A percentile compares a stretch with the other conserved stretches of the same genome.
phyloP scores from a whole-genome alignment of 371 early-diverging fungal species.

The Basidiobolus meristosporus region DNA sequence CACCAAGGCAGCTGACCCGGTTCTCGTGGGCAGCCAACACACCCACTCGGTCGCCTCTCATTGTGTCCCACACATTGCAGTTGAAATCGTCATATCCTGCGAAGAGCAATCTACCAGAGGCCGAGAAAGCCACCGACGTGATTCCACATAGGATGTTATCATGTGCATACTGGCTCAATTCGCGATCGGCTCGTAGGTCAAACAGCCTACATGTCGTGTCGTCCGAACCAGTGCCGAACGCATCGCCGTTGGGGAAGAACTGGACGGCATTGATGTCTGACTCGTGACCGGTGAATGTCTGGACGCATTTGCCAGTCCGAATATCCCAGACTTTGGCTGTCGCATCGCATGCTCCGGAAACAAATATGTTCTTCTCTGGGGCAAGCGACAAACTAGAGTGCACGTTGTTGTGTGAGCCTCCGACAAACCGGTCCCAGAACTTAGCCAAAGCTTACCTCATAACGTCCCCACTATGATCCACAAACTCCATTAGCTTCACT shows the following conservation, averaged over 20 bases:
- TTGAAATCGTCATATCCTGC: slow-evolving; percentile 96
- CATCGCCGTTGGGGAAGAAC: no score
- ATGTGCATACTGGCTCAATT: slow-evolving; percentile 85
- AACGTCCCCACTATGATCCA: slow-evolving; percentile 95
- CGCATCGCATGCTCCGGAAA: slow-evolving; percentile 92
- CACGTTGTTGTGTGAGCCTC: background rate
- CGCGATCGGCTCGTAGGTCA: slow-evolving; percentile 91
- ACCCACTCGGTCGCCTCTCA: slow-evolving; percentile 86
- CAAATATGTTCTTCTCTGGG: slow-evolving; percentile 85
- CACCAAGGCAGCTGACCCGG: slow-evolving; percentile 89
- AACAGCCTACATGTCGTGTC: slow-evolving; percentile 93
- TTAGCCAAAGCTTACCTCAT: slow-evolving; percentile 71
- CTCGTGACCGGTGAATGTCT: no score
- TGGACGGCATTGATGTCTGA: no score
- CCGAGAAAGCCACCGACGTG: slow-evolving; percentile 88
- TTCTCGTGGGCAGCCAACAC: slow-evolving; percentile 92
- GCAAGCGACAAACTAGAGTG: slow-evolving; percentile 40
- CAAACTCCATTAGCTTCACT: slow-evolving; percentile 81
- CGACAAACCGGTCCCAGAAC: no score
- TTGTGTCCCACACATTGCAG: slow-evolving; percentile 95
- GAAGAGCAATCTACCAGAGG: slow-evolving; percentile 85
- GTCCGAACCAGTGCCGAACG: slow-evolving; percentile 92
- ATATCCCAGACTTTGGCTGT: slow-evolving; percentile 98
- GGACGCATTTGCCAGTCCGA: no score
- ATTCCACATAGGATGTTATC: slow-evolving; percentile 90